A percentile compares a stretch with the other conserved stretches of the same genome.
Conservation (phyloP, 495 filamentous ascomycete species). For the Podospora pseudopauciseta region DNA sequence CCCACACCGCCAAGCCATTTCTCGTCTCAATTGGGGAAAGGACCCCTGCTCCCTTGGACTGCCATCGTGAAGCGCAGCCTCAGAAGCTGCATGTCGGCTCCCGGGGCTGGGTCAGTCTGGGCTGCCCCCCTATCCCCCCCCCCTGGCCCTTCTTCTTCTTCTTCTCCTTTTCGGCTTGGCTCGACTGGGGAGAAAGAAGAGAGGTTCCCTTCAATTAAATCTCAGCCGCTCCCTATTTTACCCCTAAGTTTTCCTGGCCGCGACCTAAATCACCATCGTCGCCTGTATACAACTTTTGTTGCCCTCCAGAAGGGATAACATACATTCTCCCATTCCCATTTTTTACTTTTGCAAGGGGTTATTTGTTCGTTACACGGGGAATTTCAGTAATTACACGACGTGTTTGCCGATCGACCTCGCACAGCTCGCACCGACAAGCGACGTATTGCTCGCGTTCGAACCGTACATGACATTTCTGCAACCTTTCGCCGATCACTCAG, state of each 20-base stretch:
- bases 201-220: not conserved
- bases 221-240: not conserved
- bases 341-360: not conserved
- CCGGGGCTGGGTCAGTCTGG: slow-evolving; percentile 7
- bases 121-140: not conserved
- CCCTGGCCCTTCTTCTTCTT: not conserved
- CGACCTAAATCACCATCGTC: not conserved
- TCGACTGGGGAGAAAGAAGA: not conserved
- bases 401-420: not conserved
- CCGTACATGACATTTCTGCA: not conserved
- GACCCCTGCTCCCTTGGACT: not conserved
- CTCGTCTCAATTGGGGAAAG: slow-evolving; percentile 5
- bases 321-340: not conserved
- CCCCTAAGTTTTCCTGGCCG: not conserved
- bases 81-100: not conserved
- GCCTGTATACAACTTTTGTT: not conserved
- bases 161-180: too few species aligned
- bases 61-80: slow-evolving; percentile 18
- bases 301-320: not conserved
- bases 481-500: not conserved
- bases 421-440: not conserved
- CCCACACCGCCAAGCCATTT: slow-evolving; percentile 8
- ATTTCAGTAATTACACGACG: not conserved
- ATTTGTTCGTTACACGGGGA: too few species aligned
- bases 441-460: not conserved